phyloP scores from a whole-genome alignment of 23 red algal genomes.

The Gracilaria vermiculophylla region DNA sequence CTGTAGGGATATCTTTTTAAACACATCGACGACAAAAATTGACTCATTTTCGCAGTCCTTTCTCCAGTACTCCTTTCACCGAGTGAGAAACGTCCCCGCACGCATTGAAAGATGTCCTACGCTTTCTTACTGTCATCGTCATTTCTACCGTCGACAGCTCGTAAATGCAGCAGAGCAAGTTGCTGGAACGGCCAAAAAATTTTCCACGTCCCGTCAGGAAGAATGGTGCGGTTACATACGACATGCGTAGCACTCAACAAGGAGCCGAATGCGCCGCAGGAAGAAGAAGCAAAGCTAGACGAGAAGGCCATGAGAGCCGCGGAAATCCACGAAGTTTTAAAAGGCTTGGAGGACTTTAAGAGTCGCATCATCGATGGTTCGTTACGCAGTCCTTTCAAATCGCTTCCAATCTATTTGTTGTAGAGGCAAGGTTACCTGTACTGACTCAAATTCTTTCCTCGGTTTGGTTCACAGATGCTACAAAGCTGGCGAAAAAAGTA shows the following conservation, averaged over 20 bases:
- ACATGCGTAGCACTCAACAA: conserved; percentile 42
- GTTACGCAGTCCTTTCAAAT: neutral
- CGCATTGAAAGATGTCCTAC: neutral
- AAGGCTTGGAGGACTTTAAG: conserved; percentile 61
- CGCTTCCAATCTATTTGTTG: neutral
- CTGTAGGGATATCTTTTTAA: too few relatives aligned
- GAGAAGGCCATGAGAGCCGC: conserved; percentile 68
- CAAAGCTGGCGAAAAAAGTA: conserved; percentile 70
- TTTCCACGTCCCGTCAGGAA: neutral
- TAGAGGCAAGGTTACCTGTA: neutral
- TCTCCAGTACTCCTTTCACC: too few relatives aligned
- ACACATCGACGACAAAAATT: too few relatives aligned
- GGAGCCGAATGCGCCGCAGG: conserved; percentile 35
- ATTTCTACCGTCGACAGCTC: neutral
- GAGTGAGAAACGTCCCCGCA: too few relatives aligned
- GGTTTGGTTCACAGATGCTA: conserved; percentile 34
- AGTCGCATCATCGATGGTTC: conserved; percentile 71
- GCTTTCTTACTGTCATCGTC: neutral
- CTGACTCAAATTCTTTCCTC: neutral
- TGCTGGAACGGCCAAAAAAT: conserved; percentile 9
- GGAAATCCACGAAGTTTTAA: conserved; percentile 78
- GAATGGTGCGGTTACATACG: conserved; percentile 6
- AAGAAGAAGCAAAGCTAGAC: conserved; percentile 62
- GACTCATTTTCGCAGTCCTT: too few relatives aligned
- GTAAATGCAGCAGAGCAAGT: neutral